Base-by-base conservation (phyloP, 495 filamentous ascomycete species). In the Neurospora tetrasperma region DNA sequence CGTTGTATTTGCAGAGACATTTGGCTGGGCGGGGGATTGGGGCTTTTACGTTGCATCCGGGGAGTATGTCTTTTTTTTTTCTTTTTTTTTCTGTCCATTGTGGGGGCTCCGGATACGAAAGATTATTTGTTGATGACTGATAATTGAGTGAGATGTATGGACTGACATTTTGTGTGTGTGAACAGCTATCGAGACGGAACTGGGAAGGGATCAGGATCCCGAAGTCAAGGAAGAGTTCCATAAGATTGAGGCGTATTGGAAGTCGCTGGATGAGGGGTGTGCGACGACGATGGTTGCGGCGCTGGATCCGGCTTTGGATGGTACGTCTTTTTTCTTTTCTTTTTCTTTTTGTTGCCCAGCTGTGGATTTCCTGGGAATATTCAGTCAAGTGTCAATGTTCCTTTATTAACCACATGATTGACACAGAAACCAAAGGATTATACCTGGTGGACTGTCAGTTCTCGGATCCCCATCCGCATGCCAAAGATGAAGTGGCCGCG, bases 251-350 rank as follows among this genome's bases (percentile, higher is more conserved):
- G 41, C 73, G 12, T 83, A 80, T 69, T 87, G 85, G 84, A 90
- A 90, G 79, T 83, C 80, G 2, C 71, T 78, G 0, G 82, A 87
- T 46, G 82, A 88, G 73, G 89, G 89, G 2, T 83, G 80, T n/a
- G 85, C 88, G 10, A 90, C 87, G 0, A 86, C 85, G 35, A 73
- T 91, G 0, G 85, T 87, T 20, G 89, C 88, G 1, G 88, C 88
- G 0, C 82, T 89, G 74, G 87, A 90, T 74, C 86, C 87, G 0
- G 79, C 76, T 6, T 69, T 88, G 14, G 82, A 81, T 69, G 80
- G 85, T 86, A 75, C 72, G 78, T 70, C 31, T 38, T 27, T 12
- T 38, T 38, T 38, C 3, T 38, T 38, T 38, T 38, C 5, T 38
- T 38, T 38, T 38, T 38, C 5, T 38, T 38, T 38, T 31, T 23